Conservation (phyloP, 805 yeast genomes). For the Lipomyces spencermartinsiae region DNA sequence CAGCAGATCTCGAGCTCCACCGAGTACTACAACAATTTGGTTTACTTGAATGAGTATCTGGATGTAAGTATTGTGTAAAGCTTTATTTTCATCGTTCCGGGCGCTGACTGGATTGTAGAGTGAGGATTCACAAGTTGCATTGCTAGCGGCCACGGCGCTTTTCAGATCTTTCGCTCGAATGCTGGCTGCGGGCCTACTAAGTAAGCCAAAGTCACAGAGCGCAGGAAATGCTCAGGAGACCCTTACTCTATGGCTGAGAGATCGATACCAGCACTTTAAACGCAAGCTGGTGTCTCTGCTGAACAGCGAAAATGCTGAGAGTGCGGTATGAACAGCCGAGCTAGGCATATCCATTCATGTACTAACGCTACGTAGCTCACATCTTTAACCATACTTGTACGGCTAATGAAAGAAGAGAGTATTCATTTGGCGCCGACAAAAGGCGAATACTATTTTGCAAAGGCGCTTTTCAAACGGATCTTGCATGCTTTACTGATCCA, state of each 20-base stretch:
- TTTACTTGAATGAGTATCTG: slow-evolving; percentile 53
- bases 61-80: slow-evolving; percentile 34
- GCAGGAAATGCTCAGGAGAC: slow-evolving; percentile 52
- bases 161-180: slow-evolving; percentile 58
- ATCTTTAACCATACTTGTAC: slow-evolving; percentile 41
- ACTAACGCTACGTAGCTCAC: slow-evolving; percentile 20
- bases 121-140: slow-evolving; percentile 36
- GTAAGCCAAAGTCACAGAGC: slow-evolving; percentile 44
- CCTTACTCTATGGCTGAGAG: slow-evolving; percentile 68
- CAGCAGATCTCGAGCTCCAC: slow-evolving; percentile 47
- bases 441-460: slow-evolving; percentile 69
- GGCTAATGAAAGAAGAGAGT: slow-evolving; percentile 63
- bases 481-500: slow-evolving; percentile 46
- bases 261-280: slow-evolving; percentile 63
- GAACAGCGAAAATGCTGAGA: slow-evolving; percentile 49
- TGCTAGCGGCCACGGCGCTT: slow-evolving; percentile 47
- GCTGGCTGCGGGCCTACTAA: slow-evolving; percentile 52
- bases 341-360: background rate
- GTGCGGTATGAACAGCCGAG: slow-evolving; percentile 49
- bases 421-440: slow-evolving; percentile 56
- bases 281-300: slow-evolving; percentile 52
- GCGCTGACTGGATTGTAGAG: slow-evolving; percentile 6
- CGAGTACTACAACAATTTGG: slow-evolving; percentile 62
- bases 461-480: slow-evolving; percentile 55
- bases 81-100: background rate